Evolutionary conservation across 192 early-diverging fungal species (phyloP).

Genomic region (Glomus cerebriforme): DNA sequence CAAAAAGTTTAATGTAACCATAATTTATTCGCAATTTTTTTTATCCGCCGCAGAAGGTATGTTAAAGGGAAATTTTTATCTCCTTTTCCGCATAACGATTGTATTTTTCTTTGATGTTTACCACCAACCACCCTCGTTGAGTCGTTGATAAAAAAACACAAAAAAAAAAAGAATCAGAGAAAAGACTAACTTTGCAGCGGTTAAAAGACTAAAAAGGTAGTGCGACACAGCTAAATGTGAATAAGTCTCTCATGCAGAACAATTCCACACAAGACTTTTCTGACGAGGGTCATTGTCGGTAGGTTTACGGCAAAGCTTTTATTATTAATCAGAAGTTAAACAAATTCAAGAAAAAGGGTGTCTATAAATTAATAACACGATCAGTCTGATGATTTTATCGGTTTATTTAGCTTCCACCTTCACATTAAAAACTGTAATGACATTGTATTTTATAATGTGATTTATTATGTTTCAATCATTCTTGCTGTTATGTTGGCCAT

Average conservation of each 20-base stretch:
- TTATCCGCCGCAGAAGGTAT: background rate
- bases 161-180: background rate
- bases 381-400: too few species aligned
- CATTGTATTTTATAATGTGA: background rate
- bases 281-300: background rate
- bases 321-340: too few species aligned
- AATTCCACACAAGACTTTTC: background rate
- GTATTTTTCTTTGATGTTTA: slow-evolving; percentile 6
- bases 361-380: too few species aligned
- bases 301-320: too few species aligned
- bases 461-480: background rate
- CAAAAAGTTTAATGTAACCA: too few species aligned
- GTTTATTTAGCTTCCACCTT: background rate
- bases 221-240: background rate
- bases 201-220: background rate
- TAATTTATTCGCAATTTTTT: background rate
- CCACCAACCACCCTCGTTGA: slow-evolving; percentile 11
- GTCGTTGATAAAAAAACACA: background rate
- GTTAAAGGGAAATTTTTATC: background rate
- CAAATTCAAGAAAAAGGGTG: too few species aligned
- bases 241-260: background rate
- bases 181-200: background rate
- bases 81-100: background rate
- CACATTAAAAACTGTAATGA: background rate
- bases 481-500: background rate